These are phyloP conservation scores for Colletotrichum graminicola DNA, from an alignment of 2,329 filamentous ascomycete genomes.

Conservation along the genomic window DNA sequence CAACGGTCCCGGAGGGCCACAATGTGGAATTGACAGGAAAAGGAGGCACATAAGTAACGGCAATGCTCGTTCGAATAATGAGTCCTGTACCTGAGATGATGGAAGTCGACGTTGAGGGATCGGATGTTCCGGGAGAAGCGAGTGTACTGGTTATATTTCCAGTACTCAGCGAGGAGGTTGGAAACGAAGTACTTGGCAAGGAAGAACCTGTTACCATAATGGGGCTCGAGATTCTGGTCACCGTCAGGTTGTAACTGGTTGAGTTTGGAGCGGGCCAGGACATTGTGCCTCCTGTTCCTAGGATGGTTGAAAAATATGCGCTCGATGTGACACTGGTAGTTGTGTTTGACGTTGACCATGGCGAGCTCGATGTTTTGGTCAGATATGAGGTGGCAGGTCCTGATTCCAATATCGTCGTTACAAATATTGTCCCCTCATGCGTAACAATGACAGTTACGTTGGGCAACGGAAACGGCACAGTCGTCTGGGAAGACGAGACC, in stretches of 20 bases:
- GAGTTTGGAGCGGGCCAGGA: not conserved
- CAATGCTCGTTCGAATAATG: not conserved
- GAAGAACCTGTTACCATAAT: not conserved
- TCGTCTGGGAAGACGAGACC: not conserved
- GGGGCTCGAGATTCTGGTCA: not conserved
- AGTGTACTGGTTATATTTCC: not conserved
- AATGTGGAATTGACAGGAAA: slow-evolving; percentile 22
- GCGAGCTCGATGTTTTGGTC: not conserved
- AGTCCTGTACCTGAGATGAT: not conserved
- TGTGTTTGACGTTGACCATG: not conserved
- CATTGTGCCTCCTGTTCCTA: not conserved
- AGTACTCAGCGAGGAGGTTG: not conserved
- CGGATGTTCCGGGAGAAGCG: not conserved
- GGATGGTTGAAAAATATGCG: not conserved
- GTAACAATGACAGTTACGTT: slow-evolving; percentile 18
- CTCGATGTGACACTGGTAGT: not conserved
- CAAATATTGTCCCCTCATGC: slow-evolving; percentile 7
- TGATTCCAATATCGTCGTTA: slow-evolving; percentile 1
- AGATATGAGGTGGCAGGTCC: not conserved
- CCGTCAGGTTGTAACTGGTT: not conserved
- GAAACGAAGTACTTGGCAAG: not conserved
- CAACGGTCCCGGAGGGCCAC: slow-evolving; percentile 17
- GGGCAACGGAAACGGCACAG: slow-evolving; percentile 2
- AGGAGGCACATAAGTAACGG: not conserved
- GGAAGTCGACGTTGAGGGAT: not conserved